Base-by-base conservation (phyloP, 306 rosid species). In the Quercus engelmannii region DNA sequence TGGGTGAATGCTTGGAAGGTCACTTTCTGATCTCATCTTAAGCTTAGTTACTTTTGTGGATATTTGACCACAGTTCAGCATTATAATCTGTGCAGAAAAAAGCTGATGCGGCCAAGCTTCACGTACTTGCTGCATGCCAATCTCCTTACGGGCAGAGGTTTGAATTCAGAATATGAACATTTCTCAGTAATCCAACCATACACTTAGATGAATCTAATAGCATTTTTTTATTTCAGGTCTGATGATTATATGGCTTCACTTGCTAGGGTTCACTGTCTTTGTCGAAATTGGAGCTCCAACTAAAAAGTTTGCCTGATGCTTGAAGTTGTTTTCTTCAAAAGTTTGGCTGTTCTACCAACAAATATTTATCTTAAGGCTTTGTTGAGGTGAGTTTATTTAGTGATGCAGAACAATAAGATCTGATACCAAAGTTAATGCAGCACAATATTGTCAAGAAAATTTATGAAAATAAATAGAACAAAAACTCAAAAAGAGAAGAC, bases 211-310 rank as follows among this genome's bases (percentile, higher is more conserved):
- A 75, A 74, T 33, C n/a, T 51, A 69, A 30, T 57, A 81, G 31
- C 56, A 56, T 71, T 73, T 51, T 84, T 71, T 1, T 26, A 28
- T 82, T 76, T 81, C 88, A 95, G 99, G 81, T 91, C 97, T 68
- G 93, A 91, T 75, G 98, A 95, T 85, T 95, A 95, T 71, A 95
- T 92, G 98, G 94, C 92, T 52, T 86, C 98, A 77, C 91, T 95
- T 18, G 89, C 97, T 55, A 89, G 86, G 86, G 97, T 95, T 91
- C 99, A 91, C 79, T 81, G 92, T 78, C 90, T 84, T 26, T 91
- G 92, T 85, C 88, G 95, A 85, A 91, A 87, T 64, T 94, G 97
- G 97, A 82, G 17, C 25, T 17, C 56, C 57, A 55, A 56, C 74
- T 86, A 81, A 88, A 85, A 35, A 54, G 43, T 76, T 74, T 3